These are phyloP conservation scores for Paramecium sonneborni DNA, from an alignment of 73 alveolate genomes.

Conservation along the genomic window DNA sequence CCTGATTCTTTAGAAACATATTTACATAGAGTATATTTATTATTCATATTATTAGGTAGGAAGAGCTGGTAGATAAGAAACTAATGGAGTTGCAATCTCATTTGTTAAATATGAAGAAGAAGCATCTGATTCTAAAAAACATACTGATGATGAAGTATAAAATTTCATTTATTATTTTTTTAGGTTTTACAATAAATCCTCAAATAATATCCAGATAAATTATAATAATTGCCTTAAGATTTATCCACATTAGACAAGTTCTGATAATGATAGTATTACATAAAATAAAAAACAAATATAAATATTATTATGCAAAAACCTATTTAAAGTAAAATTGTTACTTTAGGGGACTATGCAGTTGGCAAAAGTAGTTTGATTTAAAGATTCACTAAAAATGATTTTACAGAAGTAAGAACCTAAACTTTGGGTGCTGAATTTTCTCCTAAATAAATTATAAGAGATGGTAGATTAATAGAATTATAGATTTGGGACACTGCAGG, in stretches of 20 bases:
- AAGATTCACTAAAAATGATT: not conserved
- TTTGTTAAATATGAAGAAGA: slow-evolving; percentile 90
- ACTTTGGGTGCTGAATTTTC: not conserved
- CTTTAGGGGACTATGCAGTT: not conserved
- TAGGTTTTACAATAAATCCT: slow-evolving; percentile 41
- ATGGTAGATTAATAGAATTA: not conserved
- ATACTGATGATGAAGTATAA: not conserved
- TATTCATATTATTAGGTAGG: slow-evolving; percentile 75
- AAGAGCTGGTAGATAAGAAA: slow-evolving; percentile 99
- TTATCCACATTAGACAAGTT: slow-evolving; percentile 17
- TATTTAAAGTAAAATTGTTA: not conserved
- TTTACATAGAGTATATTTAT: slow-evolving; percentile 88
- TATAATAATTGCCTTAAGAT: slow-evolving; percentile 12
- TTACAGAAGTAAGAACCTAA: not conserved
- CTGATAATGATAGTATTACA: slow-evolving; percentile 30
- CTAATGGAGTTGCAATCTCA: slow-evolving; percentile 97
- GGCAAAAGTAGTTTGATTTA: not conserved
- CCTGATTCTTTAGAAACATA: slow-evolving; percentile 80
- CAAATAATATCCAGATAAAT: slow-evolving; percentile 40
- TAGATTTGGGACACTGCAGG: slow-evolving; percentile 22
- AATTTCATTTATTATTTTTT: not conserved
- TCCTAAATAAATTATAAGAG: not conserved
- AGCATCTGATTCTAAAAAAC: slow-evolving; percentile 46
- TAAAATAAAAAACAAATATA: not conserved
- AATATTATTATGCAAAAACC: not conserved